A percentile compares a stretch with the other conserved stretches of the same genome.
Evolutionary conservation across 1,284 basidiomycete species (phyloP).

Genomic region (Tranzscheliella williamsii): DNA sequence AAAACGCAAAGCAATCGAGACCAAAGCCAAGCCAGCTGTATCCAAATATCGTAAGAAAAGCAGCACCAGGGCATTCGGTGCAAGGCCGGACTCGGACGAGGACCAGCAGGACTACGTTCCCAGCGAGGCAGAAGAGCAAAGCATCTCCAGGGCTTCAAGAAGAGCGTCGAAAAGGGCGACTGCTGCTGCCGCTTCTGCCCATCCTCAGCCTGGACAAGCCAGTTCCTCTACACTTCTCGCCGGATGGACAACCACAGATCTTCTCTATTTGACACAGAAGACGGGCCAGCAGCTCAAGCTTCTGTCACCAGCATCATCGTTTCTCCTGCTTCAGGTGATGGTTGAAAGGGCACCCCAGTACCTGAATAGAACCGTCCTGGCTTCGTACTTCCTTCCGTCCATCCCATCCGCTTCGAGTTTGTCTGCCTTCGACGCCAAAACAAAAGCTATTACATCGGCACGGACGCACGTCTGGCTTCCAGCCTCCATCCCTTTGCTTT

Average conservation of each 20-base stretch:
- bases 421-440: neutral
- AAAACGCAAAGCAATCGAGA: slow-evolving; percentile 1
- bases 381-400: slow-evolving; percentile 23
- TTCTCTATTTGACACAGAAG: slow-evolving; percentile 22
- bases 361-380: slow-evolving; percentile 17
- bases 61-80: slow-evolving; percentile 15
- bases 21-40: neutral
- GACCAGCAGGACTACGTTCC: slow-evolving; percentile 27
- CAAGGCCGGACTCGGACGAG: slow-evolving; percentile 18
- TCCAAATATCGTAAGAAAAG: slow-evolving; percentile 6
- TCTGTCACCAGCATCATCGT: slow-evolving; percentile 15
- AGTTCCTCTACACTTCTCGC: slow-evolving; percentile 2
- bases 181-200: no score
- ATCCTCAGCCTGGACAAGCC: no score
- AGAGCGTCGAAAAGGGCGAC: no score
- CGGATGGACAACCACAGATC: slow-evolving; percentile 25
- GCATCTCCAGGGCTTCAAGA: no score
- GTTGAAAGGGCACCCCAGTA: slow-evolving; percentile 10
- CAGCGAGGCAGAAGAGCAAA: slow-evolving; percentile 8
- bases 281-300: slow-evolving; percentile 25
- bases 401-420: slow-evolving; percentile 1
- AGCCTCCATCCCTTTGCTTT: slow-evolving; percentile 22
- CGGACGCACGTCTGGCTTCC: slow-evolving; percentile 26
- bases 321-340: slow-evolving; percentile 16
- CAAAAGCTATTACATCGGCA: slow-evolving; percentile 1